phyloP scores from a whole-genome alignment of 2,329 filamentous ascomycete species.

The Sporothrix humicola region DNA sequence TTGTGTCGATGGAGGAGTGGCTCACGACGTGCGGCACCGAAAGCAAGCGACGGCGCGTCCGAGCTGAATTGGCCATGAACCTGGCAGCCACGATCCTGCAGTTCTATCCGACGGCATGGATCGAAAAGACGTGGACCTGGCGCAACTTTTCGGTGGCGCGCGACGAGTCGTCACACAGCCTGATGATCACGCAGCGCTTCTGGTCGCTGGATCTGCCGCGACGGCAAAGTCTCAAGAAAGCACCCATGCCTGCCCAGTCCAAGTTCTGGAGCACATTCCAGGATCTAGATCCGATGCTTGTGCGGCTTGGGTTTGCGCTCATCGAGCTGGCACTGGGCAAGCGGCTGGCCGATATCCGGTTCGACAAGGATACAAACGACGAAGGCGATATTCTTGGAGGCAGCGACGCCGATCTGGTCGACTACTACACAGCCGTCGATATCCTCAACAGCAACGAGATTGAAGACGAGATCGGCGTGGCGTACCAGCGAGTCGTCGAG shows the following conservation, averaged over 20 bases:
- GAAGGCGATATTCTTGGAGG: neutral
- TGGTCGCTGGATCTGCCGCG: constrained; percentile 34
- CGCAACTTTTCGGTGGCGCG: constrained; percentile 36
- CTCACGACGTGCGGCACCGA: constrained; percentile 31
- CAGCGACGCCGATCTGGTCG: constrained; percentile 34
- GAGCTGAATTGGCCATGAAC: constrained; percentile 36
- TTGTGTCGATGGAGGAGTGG: constrained; percentile 38
- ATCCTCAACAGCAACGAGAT: constrained; percentile 37
- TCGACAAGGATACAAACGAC: neutral
- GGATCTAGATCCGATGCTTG: constrained; percentile 37
- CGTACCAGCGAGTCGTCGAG: constrained; percentile 35
- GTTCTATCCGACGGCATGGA: constrained; percentile 37
- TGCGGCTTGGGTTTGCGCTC: constrained; percentile 37
- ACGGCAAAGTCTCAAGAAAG: constrained; percentile 23
- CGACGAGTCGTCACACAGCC: constrained; percentile 30
- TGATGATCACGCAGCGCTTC: constrained; percentile 37
- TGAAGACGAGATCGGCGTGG: constrained; percentile 36
- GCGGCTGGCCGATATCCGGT: constrained; percentile 34
- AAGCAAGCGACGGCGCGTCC: constrained; percentile 34
- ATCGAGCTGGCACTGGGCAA: constrained; percentile 37
- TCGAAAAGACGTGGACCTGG: constrained; percentile 38
- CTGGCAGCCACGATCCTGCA: constrained; percentile 36
- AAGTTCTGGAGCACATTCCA: constrained; percentile 36
- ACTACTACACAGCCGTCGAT: constrained; percentile 37
- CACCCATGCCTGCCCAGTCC: constrained; percentile 29